Conservation (phyloP, 805 yeast genomes). For the Candida schatavii region DNA sequence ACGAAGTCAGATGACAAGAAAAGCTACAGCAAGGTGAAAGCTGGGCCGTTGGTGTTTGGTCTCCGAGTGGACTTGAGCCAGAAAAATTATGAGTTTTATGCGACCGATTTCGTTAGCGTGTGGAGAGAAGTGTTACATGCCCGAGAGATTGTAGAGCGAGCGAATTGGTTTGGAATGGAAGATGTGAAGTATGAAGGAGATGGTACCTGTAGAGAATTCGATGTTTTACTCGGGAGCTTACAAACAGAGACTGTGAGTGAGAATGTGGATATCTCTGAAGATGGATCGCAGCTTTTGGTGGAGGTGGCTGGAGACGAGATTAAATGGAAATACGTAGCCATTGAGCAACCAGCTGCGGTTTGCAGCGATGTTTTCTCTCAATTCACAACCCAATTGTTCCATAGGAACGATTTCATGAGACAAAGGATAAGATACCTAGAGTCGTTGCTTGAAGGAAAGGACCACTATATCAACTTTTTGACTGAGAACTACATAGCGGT, state of each 20-base stretch:
- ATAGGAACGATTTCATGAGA: constrained; percentile 18
- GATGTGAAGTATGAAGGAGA: constrained; percentile 18
- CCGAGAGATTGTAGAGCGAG: constrained; percentile 14
- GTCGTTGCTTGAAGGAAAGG: constrained; percentile 22
- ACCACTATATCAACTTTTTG: constrained; percentile 29
- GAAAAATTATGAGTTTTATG: constrained; percentile 18
- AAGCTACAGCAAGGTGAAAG: too few relatives aligned
- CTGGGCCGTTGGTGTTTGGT: too few relatives aligned
- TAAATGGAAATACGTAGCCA: constrained; percentile 21
- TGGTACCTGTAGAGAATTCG: constrained; percentile 6
- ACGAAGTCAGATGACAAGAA: too few relatives aligned
- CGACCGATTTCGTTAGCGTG: constrained; percentile 25
- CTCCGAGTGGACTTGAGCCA: too few relatives aligned
- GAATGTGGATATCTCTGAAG: not conserved
- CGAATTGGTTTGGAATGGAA: constrained; percentile 24
- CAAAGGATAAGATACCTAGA: constrained; percentile 19
- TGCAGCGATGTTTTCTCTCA: constrained; percentile 15
- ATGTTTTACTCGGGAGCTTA: not conserved
- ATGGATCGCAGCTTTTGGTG: not conserved
- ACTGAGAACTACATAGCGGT: constrained; percentile 32
- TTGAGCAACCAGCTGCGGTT: constrained; percentile 5
- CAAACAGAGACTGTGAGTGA: not conserved
- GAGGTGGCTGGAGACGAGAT: constrained; percentile 10
- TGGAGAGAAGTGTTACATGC: constrained; percentile 23
- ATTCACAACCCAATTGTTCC: constrained; percentile 20